Percentiles rank a stretch among this genome's conserved stretches.
Evolutionary conservation across 139 green algal species (phyloP).

Genomic region (Trebouxia sp.): DNA sequence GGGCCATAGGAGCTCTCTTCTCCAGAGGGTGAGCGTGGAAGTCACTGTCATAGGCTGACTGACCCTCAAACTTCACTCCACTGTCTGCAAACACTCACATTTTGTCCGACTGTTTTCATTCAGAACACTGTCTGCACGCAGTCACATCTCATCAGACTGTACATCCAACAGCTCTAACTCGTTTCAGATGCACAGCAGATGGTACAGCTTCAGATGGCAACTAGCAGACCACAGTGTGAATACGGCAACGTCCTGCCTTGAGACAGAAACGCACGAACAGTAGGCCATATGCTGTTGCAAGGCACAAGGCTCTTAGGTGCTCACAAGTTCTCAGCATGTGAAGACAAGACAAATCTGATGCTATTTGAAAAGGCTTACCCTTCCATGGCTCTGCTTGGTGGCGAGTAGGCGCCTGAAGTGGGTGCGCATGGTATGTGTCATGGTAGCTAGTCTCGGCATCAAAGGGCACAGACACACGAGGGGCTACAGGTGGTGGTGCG

Average conservation of each 20-base stretch:
- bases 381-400: conserved; percentile 18
- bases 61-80: conserved; percentile 32
- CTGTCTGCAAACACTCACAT: neutral
- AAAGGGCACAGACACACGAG: conserved; percentile 26
- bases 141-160: too few species aligned
- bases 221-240: too few species aligned
- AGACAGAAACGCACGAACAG: too few species aligned
- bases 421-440: conserved; percentile 30
- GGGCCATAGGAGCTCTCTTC: neutral
- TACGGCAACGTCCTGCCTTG: too few species aligned
- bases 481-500: neutral
- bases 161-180: too few species aligned
- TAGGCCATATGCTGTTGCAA: too few species aligned
- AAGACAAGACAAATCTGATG: neutral
- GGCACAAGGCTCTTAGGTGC: too few species aligned
- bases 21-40: conserved; percentile 26
- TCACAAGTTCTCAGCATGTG: too few species aligned
- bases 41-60: conserved; percentile 23
- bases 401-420: neutral
- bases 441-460: conserved; percentile 35
- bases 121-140: too few species aligned
- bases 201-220: too few species aligned
- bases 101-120: neutral
- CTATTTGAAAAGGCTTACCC: neutral
- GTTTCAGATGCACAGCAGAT: too few species aligned